Conservation (phyloP, 2,329 filamentous ascomycete species). For the Colletotrichum brevisporum region DNA sequence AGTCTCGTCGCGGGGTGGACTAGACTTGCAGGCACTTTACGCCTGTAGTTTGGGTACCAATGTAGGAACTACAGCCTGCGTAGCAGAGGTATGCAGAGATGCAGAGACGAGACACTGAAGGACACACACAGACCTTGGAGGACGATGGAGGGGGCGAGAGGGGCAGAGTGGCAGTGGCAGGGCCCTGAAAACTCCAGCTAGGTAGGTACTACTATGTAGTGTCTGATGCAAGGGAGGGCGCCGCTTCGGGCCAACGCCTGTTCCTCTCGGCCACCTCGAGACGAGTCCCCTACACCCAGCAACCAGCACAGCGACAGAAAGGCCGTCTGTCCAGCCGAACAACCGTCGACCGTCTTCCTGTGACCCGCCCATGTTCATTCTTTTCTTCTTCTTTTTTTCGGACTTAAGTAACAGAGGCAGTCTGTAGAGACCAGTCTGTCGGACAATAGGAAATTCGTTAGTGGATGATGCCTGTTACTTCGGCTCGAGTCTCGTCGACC, state of each 20-base stretch:
- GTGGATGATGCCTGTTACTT: slow-evolving; percentile 33
- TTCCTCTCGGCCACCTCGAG: slow-evolving; percentile 30
- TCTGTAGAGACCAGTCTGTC: neutral
- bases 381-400: slow-evolving; percentile 4
- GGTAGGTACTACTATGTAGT: no score
- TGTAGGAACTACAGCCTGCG: no score
- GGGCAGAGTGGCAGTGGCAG: neutral
- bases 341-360: neutral
- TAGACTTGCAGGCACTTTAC: neutral
- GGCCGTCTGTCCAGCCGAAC: slow-evolving; percentile 15
- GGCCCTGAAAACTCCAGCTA: neutral
- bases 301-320: neutral
- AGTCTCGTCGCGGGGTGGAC: slow-evolving; percentile 14
- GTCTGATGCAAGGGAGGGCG: slow-evolving; percentile 19
- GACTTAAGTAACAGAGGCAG: neutral
- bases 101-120: slow-evolving; percentile 2
- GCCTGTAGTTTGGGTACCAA: no score
- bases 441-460: slow-evolving; percentile 2
- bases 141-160: slow-evolving; percentile 11
- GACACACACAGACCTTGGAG: slow-evolving; percentile 12
- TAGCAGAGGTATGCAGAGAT: neutral
- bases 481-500: slow-evolving; percentile 28
- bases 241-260: slow-evolving; percentile 36
- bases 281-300: slow-evolving; percentile 22
- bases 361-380: neutral